These are phyloP conservation scores for Lepidium didymum DNA, from an alignment of 345 rosid species.

Conservation along the genomic window DNA sequence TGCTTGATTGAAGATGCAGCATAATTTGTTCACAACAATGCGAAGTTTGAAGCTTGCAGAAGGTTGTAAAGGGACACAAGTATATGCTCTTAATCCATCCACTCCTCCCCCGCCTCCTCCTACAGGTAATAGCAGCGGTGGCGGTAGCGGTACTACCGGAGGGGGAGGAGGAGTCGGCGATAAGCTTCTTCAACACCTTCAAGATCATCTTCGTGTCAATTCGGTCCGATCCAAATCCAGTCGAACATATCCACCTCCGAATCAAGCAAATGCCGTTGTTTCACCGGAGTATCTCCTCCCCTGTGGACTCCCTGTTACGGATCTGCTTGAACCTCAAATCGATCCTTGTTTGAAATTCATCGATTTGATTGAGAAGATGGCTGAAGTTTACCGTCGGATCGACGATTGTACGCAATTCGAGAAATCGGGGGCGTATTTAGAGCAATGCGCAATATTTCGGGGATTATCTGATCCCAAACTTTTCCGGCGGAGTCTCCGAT, in stretches of 20 bases:
- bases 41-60: constrained; percentile 79
- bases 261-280: constrained; percentile 15
- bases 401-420: constrained; percentile 44
- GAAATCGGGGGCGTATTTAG: constrained; percentile 51
- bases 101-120: constrained; percentile 24
- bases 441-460: constrained; percentile 65
- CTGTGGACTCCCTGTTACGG: constrained; percentile 60
- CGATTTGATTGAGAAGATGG: constrained; percentile 61
- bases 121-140: constrained; percentile 27
- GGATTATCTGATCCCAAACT: constrained; percentile 72
- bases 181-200: constrained; percentile 61
- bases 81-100: constrained; percentile 51
- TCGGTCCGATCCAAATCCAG: constrained; percentile 49
- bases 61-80: constrained; percentile 74
- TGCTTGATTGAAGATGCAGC: constrained; percentile 53
- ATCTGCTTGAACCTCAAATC: constrained; percentile 70
- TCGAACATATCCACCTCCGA: constrained; percentile 30
- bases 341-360: constrained; percentile 59
- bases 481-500: constrained; percentile 67
- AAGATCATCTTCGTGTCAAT: constrained; percentile 58
- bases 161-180: constrained; percentile 54
- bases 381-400: constrained; percentile 48
- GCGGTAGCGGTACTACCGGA: constrained; percentile 13
- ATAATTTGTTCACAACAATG: constrained; percentile 73
- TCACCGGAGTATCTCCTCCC: constrained; percentile 53